A percentile compares a stretch with the other conserved stretches of the same genome.
Conservation (phyloP, 2,329 filamentous ascomycete species). For the Daldinia sp. region DNA sequence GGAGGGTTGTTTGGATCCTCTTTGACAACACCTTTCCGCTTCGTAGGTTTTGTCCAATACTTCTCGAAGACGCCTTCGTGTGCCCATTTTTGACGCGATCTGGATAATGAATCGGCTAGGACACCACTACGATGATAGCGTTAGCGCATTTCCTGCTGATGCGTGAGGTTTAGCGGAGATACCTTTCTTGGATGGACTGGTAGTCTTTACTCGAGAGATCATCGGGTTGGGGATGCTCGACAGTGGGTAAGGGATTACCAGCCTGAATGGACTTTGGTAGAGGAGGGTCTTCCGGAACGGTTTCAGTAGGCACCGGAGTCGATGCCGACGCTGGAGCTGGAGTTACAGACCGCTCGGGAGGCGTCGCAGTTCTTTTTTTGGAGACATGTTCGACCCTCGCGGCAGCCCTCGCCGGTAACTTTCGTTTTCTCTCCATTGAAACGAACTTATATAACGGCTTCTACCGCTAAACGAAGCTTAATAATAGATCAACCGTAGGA, state of each 20-base stretch:
- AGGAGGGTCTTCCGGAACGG: conserved; percentile 48
- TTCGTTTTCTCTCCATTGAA: conserved; percentile 71
- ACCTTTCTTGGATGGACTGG: conserved; percentile 79
- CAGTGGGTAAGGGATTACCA: conserved; percentile 74
- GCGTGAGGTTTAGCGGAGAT: conserved; percentile 31
- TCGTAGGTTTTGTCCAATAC: conserved; percentile 78
- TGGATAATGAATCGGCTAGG: conserved; percentile 73
- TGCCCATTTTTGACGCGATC: conserved; percentile 78
- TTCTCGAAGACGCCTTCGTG: conserved; percentile 77
- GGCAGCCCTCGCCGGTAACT: conserved; percentile 68
- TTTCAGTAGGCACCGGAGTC: conserved; percentile 50
- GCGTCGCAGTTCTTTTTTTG: conserved; percentile 67
- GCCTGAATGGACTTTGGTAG: conserved; percentile 70
- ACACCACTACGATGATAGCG: conserved; percentile 66
- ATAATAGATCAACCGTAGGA: not conserved
- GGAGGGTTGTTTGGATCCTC: conserved; percentile 73
- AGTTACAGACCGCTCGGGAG: conserved; percentile 59
- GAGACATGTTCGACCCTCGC: conserved; percentile 66
- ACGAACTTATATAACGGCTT: not conserved
- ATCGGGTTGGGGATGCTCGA: conserved; percentile 71
- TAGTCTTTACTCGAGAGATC: conserved; percentile 71
- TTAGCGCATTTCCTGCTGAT: conserved; percentile 30
- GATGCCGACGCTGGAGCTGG: conserved; percentile 41
- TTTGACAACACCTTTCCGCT: conserved; percentile 70
- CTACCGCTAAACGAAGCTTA: not conserved